Conservation (phyloP, 2,329 filamentous ascomycete genomes). For the Bipolaris bicolor region DNA sequence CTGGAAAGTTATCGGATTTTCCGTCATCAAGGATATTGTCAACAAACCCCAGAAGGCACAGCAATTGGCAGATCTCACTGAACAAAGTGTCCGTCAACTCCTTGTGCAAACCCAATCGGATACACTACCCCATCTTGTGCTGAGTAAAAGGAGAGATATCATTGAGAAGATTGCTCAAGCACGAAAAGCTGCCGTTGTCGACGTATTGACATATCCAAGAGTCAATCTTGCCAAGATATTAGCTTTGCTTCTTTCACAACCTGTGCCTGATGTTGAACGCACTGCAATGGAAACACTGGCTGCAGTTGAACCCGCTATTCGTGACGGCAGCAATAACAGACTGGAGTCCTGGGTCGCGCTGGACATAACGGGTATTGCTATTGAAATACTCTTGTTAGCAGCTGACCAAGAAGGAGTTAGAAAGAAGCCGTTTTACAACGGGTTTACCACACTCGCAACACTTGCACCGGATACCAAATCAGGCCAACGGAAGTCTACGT, state of each 20-base stretch:
- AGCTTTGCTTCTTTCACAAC: slow-evolving; percentile 63
- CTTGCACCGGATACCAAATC: slow-evolving; percentile 55
- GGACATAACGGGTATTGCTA: slow-evolving; percentile 76
- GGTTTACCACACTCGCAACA: slow-evolving; percentile 54
- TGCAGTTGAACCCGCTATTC: slow-evolving; percentile 73
- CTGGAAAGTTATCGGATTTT: slow-evolving; percentile 84
- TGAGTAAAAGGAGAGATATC: slow-evolving; percentile 77
- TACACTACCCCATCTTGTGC: slow-evolving; percentile 84
- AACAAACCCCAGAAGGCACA: slow-evolving; percentile 81
- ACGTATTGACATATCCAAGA: slow-evolving; percentile 63
- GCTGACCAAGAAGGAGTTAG: slow-evolving; percentile 68
- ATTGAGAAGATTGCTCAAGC: slow-evolving; percentile 82
- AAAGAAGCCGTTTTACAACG: slow-evolving; percentile 59
- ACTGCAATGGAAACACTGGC: slow-evolving; percentile 72
- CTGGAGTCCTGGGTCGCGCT: slow-evolving; percentile 73
- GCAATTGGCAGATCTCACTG: slow-evolving; percentile 79
- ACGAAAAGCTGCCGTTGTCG: slow-evolving; percentile 61
- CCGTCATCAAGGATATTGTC: slow-evolving; percentile 80
- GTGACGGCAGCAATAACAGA: slow-evolving; percentile 60
- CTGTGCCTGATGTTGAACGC: slow-evolving; percentile 68
- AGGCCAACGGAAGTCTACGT: slow-evolving; percentile 51
- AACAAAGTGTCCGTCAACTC: slow-evolving; percentile 75
- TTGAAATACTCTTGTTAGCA: slow-evolving; percentile 81
- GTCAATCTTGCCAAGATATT: slow-evolving; percentile 65
- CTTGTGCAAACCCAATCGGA: slow-evolving; percentile 77